These are phyloP conservation scores for Phytopythium delawarense DNA, from an alignment of 352 stramenopile species.

Conservation along the genomic window DNA sequence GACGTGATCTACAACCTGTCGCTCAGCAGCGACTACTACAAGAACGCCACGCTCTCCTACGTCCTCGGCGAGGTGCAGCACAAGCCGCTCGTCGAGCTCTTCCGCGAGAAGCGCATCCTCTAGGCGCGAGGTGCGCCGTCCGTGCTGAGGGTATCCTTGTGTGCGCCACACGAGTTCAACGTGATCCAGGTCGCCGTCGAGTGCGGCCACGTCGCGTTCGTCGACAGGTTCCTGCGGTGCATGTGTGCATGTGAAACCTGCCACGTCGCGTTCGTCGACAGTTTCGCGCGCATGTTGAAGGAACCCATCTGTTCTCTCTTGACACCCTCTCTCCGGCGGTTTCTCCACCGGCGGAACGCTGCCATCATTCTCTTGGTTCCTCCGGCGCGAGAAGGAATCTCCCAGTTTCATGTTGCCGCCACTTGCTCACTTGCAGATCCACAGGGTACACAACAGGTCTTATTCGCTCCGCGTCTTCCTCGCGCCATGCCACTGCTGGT, in stretches of 20 bases:
- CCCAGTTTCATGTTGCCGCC: neutral
- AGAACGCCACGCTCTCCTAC: constrained; percentile 67
- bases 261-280: constrained; percentile 1
- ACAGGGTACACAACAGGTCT: neutral
- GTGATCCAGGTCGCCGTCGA: too few species aligned
- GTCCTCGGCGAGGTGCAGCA: constrained; percentile 80
- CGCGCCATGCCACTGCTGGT: constrained; percentile 40
- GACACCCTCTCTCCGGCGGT: neutral
- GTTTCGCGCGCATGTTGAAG: constrained; percentile 4
- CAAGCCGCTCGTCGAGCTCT: constrained; percentile 62
- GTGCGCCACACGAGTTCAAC: constrained; percentile 8
- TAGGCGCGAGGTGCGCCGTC: constrained; percentile 5
- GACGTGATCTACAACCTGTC: constrained; percentile 84
- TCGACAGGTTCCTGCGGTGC: too few species aligned
- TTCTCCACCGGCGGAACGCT: neutral
- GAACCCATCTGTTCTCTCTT: neutral
- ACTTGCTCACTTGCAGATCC: neutral
- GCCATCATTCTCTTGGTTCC: neutral
- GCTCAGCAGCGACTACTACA: constrained; percentile 59
- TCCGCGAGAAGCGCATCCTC: constrained; percentile 52
- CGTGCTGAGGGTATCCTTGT: neutral
- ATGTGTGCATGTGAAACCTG: neutral
- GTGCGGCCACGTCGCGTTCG: too few species aligned
- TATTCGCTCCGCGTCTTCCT: neutral
- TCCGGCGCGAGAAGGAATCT: neutral